These are phyloP conservation scores for Cytospora leucostoma DNA, from an alignment of 2,329 filamentous ascomycete species.

Conservation along the genomic window DNA sequence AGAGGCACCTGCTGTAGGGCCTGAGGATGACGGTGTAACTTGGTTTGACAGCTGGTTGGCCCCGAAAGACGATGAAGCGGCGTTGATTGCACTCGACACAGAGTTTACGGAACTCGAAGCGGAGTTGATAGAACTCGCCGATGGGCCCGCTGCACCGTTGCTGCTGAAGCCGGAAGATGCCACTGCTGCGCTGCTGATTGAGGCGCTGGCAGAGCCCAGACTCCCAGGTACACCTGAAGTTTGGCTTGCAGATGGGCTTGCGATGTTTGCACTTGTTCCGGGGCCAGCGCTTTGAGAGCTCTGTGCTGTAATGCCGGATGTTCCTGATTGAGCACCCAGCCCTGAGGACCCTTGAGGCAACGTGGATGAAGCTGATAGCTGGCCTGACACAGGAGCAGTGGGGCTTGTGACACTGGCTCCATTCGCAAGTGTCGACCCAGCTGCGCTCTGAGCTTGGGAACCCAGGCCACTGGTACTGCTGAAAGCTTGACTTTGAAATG, in stretches of 20 bases:
- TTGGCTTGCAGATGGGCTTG: background rate
- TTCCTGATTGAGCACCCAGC: background rate
- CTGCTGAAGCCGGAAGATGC: background rate
- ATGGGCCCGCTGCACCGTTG: background rate
- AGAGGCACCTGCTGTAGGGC: background rate
- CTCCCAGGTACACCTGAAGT: background rate
- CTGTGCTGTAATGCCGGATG: background rate
- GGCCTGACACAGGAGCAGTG: background rate
- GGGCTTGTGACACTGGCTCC: background rate
- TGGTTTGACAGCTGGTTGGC: too few species aligned
- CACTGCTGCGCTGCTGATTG: background rate
- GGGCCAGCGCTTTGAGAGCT: background rate
- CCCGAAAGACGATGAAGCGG: background rate
- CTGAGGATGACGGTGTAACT: background rate
- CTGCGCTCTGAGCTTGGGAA: background rate
- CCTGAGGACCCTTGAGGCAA: background rate
- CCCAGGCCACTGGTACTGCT: background rate
- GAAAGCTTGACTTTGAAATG: background rate
- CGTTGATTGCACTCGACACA: background rate
- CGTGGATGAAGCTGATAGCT: background rate
- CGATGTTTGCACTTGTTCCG: background rate
- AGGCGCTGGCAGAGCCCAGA: background rate
- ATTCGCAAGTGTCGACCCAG: background rate
- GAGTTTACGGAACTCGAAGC: background rate
- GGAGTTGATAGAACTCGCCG: background rate